Base-by-base conservation (phyloP, 177 flowering plant species). In the Telopea speciosissima region DNA sequence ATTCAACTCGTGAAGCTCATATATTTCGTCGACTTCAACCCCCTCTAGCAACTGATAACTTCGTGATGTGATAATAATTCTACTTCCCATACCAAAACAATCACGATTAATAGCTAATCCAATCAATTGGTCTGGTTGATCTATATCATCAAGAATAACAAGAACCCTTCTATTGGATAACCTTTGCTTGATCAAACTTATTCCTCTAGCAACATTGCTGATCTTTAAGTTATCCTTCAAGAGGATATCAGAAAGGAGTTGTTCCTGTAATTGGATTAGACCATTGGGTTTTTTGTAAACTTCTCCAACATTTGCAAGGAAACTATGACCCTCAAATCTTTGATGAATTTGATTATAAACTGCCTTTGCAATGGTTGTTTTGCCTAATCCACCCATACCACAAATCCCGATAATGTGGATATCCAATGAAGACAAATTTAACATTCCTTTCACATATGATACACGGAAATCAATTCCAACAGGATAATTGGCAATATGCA, bases 111-210 rank as follows among this genome's bases (percentile, higher is more conserved):
- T 26, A 13, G 21, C n/a, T 14, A 67, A 12, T 10, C 31, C 60
- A 67, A n/a, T 16, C 12, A 67, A 23, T 67, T 24, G 28, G 31
- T 67, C 60, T 8, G 49, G 3, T 11, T 67, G 69, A 67, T 67
- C 59, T 19, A 67, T 56, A 25, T 67, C 69, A 45, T 67, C 69
- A 67, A 67, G 69, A 44, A 67, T 28, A 67, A 67, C 8, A 16
- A 67, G 28, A 67, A 67, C 59, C 58, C n/a, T 67, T 67, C 13
- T 67, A 12, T 1, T 22, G 31, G 58, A 1, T 8, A 67, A 5
- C 7, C 26, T 52, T 5, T 45, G 28, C 25, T 52, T 49, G n/a
- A 67, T 67, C 10, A 22, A 3, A 22, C 12, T 45, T 16, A 25
- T 67, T 62, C 64, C 64, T 62, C 28, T 26, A 62, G 4, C 16